Base-by-base conservation (phyloP, 2,329 filamentous ascomycete genomes). In the Talaromyces atroroseus region DNA sequence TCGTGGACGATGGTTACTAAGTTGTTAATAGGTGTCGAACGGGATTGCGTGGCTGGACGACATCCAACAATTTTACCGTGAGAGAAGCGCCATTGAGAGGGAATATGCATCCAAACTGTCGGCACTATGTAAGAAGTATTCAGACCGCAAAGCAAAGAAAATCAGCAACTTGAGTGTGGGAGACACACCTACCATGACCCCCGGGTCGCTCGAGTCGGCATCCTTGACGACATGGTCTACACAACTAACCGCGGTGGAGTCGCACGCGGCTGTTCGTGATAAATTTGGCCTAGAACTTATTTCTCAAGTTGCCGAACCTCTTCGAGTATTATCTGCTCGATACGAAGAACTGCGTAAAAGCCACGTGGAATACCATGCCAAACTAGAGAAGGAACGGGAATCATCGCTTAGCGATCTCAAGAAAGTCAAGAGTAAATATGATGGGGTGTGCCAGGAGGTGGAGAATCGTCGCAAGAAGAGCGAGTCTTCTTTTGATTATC, bases 161-260 rank as follows among this genome's bases (percentile, higher is more conserved):
- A 87, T 88, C 45, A 88, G 90, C 64, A 87, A 81, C 66, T 74
- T 99, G 65, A 96, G 92, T 70, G 94, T 97, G 53, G 94, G 94
- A 66, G 94, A 99, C 67, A 94, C 86, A 23, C 94, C 94, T 38
- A 84, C 85, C 58, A 88, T 97, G 80, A 97, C 94, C 2, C 94
- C 94, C 1, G 94, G 95, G 2, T 97, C 92, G 34, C 82, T 99
- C 53, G 94, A 99, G 74, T 95, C 92, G 70, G 94, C 94, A 53
- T 97, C 92, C 21, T 83, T 99, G 70, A 97, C 92, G 24, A 99
- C 92, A 53, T 99, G 94, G 94, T 88, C 90, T 12, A 94, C 92
- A 3, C 94, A 97, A 73, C 82, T 99, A 54, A 92, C 84, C 29
- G 95, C 92, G 0, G 81, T 97, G 62, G 95, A 99, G 74, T 83